phyloP scores from a whole-genome alignment of 176 grass and related monocot species.

The Pontederia crassipes region DNA sequence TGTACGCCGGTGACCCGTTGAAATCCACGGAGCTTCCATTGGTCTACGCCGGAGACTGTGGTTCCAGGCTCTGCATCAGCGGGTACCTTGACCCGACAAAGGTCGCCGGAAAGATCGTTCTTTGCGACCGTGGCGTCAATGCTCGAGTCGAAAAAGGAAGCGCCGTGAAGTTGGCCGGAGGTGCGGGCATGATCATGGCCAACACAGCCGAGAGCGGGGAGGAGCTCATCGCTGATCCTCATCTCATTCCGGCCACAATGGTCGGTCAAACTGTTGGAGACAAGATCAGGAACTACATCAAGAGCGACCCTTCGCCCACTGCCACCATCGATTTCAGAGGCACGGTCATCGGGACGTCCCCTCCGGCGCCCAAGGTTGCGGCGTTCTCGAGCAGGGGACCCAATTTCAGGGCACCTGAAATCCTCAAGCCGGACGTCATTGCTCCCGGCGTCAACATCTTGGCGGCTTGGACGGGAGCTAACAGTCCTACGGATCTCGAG shows the following conservation, averaged over 20 bases:
- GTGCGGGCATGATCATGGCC: constrained; percentile 55
- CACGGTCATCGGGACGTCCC: constrained; percentile 47
- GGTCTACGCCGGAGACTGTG: constrained; percentile 48
- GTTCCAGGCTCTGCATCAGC: constrained; percentile 32
- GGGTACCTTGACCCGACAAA: constrained; percentile 35
- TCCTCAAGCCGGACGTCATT: constrained; percentile 82
- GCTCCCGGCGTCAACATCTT: constrained; percentile 77
- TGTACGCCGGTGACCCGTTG: constrained; percentile 47
- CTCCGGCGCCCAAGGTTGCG: constrained; percentile 51
- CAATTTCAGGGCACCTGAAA: constrained; percentile 53
- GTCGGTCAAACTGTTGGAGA: constrained; percentile 53
- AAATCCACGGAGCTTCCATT: constrained; percentile 31
- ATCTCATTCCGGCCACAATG: constrained; percentile 76
- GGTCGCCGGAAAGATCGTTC: constrained; percentile 65
- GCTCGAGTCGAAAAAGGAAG: constrained; percentile 61
- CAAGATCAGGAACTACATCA: constrained; percentile 57
- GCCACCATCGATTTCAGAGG: constrained; percentile 62
- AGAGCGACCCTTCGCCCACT: constrained; percentile 45
- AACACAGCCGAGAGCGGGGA: constrained; percentile 65
- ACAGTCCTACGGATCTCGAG: constrained; percentile 54
- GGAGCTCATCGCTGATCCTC: constrained; percentile 81
- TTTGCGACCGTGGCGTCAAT: constrained; percentile 54
- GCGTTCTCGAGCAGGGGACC: constrained; percentile 74
- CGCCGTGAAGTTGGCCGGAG: constrained; percentile 51
- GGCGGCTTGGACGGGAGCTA: constrained; percentile 64